A percentile compares a stretch with the other conserved stretches of the same genome.
These are phyloP conservation scores for Backusella tarrabulga DNA, from an alignment of 192 early-diverging fungal species.

Conservation along the genomic window DNA sequence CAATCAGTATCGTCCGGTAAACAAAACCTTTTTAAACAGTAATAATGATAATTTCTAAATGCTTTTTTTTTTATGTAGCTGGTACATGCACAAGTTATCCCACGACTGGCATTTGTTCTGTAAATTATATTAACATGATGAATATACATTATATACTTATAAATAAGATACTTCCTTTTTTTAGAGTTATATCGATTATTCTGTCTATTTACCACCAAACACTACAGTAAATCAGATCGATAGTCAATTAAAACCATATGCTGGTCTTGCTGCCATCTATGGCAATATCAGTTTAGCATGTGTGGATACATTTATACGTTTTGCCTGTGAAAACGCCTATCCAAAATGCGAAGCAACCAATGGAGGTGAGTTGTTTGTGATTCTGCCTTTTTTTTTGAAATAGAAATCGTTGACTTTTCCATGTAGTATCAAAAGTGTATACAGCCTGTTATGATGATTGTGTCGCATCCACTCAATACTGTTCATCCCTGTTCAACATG, in stretches of 20 bases:
- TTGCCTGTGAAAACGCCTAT: background rate
- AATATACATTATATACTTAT: background rate
- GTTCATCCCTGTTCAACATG: background rate
- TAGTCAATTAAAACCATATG: background rate
- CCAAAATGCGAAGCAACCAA: background rate
- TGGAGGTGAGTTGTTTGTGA: no score
- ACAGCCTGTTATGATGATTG: constrained; percentile 2
- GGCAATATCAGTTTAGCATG: background rate
- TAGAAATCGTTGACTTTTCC: background rate
- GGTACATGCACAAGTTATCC: constrained; percentile 4
- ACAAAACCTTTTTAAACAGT: background rate
- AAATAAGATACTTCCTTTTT: background rate
- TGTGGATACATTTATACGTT: background rate
- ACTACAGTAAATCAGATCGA: background rate
- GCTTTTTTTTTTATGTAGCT: background rate
- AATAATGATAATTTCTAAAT: no score
- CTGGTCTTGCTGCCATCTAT: background rate
- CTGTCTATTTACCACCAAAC: background rate
- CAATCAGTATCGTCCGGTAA: background rate
- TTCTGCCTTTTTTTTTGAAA: background rate
- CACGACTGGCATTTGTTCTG: background rate
- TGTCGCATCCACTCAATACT: background rate
- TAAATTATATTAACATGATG: background rate
- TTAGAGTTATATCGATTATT: background rate
- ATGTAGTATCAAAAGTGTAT: background rate